Conservation (phyloP, 1,139 yeast genomes). For the Suhomyces wounanorum region DNA sequence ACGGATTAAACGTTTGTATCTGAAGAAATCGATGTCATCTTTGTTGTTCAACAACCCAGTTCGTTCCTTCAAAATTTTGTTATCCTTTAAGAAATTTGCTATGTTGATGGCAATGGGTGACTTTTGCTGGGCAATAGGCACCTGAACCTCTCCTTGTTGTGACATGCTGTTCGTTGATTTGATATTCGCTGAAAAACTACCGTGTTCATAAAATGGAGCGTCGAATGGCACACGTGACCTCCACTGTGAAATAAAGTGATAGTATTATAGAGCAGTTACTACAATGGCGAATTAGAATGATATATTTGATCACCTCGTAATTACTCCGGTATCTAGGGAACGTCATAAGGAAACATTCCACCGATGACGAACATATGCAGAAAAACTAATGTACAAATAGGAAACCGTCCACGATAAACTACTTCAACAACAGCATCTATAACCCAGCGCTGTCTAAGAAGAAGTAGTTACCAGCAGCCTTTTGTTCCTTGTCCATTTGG, state of each 20-base stretch:
- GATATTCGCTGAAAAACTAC: slow-evolving; percentile 8
- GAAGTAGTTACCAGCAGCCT: slow-evolving; percentile 87
- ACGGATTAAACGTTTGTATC: slow-evolving; percentile 79
- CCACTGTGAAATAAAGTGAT: not conserved
- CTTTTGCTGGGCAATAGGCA: slow-evolving; percentile 20
- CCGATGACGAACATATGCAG: slow-evolving; percentile 15
- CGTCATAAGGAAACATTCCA: slow-evolving; percentile 16
- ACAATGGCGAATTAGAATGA: not conserved
- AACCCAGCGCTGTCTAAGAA: slow-evolving; percentile 74
- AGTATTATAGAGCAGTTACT: not conserved
- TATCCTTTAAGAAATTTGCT: slow-evolving; percentile 71
- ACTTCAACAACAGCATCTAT: slow-evolving; percentile 23
- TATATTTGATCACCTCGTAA: slow-evolving; percentile 1
- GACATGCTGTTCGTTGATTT: slow-evolving; percentile 11
- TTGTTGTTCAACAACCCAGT: slow-evolving; percentile 73
- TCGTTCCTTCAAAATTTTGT: slow-evolving; percentile 70
- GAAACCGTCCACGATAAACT: slow-evolving; percentile 5
- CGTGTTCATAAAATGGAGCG: slow-evolving; percentile 9
- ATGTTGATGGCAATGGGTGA: slow-evolving; percentile 52
- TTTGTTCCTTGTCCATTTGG: slow-evolving; percentile 98
- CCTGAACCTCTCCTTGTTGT: slow-evolving; percentile 16
- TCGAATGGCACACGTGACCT: not conserved
- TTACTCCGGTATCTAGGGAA: slow-evolving; percentile 13
- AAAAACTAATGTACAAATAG: slow-evolving; percentile 17
- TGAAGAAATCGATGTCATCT: slow-evolving; percentile 74